Evolutionary conservation across 2,329 filamentous ascomycete genomes (phyloP).

Genomic region (Penicillium decumbens): DNA sequence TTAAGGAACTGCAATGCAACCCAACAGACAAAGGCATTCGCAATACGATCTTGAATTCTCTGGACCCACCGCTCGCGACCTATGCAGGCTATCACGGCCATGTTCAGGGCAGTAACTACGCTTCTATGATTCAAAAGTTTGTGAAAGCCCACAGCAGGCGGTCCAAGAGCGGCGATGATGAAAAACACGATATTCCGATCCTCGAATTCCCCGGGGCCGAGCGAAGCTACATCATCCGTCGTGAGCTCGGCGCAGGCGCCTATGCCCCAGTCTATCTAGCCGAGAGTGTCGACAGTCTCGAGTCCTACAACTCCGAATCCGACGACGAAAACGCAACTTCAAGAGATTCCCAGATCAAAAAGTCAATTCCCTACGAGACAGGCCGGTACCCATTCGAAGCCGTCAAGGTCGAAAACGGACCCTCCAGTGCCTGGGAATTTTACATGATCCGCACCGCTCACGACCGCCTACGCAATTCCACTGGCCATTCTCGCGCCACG

Average conservation of each 20-base stretch:
- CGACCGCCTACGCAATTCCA: constrained; percentile 59
- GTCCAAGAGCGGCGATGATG: constrained; percentile 52
- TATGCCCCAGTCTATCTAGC: constrained; percentile 94
- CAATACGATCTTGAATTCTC: constrained; percentile 66
- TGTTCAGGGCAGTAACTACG: constrained; percentile 59
- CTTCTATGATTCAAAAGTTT: constrained; percentile 74
- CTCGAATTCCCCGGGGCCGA: constrained; percentile 64
- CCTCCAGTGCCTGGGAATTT: constrained; percentile 89
- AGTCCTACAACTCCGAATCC: constrained; percentile 32
- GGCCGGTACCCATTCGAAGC: constrained; percentile 66
- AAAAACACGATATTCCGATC: constrained; percentile 56
- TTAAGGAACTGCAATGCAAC: constrained; percentile 81
- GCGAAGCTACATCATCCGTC: constrained; percentile 70
- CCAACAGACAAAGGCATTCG: constrained; percentile 76
- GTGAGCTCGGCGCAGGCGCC: constrained; percentile 85
- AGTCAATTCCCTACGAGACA: constrained; percentile 16
- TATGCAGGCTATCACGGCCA: constrained; percentile 80
- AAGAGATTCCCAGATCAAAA: constrained; percentile 51
- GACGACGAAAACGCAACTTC: constrained; percentile 39
- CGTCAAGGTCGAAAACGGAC: constrained; percentile 82
- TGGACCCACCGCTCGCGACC: constrained; percentile 66
- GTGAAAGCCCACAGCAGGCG: constrained; percentile 60
- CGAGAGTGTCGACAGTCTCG: constrained; percentile 61
- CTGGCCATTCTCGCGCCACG: constrained; percentile 61
- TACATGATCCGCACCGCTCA: constrained; percentile 86